A percentile compares a stretch with the other conserved stretches of the same genome.
Conservation (phyloP, 768 basidiomycete species). For the Lanmaoa pseudosensibilis region DNA sequence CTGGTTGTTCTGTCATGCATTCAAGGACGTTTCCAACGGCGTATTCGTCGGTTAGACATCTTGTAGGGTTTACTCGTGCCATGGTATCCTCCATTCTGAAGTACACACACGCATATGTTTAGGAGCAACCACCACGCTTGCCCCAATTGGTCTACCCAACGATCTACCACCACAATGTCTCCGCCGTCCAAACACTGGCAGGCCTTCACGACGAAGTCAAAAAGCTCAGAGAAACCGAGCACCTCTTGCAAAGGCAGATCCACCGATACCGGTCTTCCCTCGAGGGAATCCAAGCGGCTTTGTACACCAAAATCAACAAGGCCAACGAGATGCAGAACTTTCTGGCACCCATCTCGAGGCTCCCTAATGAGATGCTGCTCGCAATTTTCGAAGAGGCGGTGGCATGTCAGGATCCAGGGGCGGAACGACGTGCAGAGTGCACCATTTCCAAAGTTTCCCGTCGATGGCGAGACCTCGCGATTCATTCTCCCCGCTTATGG, state of each 20-base stretch:
- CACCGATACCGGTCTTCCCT: slow-evolving; percentile 14
- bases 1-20: slow-evolving; percentile 15
- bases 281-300: slow-evolving; percentile 11
- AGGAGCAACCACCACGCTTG: slow-evolving; percentile 15
- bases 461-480: slow-evolving; percentile 32
- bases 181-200: slow-evolving; percentile 19
- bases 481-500: slow-evolving; percentile 34
- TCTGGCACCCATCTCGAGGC: slow-evolving; percentile 29
- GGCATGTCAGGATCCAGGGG: slow-evolving; percentile 21
- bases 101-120: background rate
- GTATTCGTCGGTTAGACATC: slow-evolving; percentile 22
- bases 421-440: slow-evolving; percentile 22
- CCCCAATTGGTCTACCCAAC: slow-evolving; percentile 8
- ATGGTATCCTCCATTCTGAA: slow-evolving; percentile 7
- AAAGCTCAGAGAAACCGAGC: slow-evolving; percentile 16
- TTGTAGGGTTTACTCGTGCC: slow-evolving; percentile 16
- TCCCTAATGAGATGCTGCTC: slow-evolving; percentile 34
- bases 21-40: slow-evolving; percentile 10
- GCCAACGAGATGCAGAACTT: slow-evolving; percentile 33
- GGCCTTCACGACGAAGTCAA: slow-evolving; percentile 22
- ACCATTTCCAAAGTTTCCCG: slow-evolving; percentile 33
- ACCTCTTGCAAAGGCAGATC: slow-evolving; percentile 17
- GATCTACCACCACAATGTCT: slow-evolving; percentile 16
- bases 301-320: slow-evolving; percentile 22
- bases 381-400: slow-evolving; percentile 34